Evolutionary conservation across 192 early-diverging fungal species (phyloP).

Genomic region (Gaertneriomyces sp.): DNA sequence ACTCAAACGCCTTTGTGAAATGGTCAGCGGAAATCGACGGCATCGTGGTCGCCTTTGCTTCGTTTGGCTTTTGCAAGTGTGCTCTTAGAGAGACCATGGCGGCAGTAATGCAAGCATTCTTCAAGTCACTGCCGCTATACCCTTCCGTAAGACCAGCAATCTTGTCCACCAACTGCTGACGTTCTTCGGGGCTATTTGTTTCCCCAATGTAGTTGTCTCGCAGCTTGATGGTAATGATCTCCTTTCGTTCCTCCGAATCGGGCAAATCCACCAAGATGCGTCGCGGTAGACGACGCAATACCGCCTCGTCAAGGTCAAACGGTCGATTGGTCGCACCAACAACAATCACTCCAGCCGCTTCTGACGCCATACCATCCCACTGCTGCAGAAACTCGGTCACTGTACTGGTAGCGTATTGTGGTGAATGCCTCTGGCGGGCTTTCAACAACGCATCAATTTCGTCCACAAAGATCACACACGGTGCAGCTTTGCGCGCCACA

Average conservation of each 20-base stretch:
- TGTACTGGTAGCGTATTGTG: constrained; percentile 55
- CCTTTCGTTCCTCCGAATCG: constrained; percentile 56
- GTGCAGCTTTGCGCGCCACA: constrained; percentile 61
- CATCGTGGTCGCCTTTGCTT: neutral
- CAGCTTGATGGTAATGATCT: constrained; percentile 69
- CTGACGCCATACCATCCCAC: constrained; percentile 69
- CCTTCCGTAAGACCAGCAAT: constrained; percentile 64
- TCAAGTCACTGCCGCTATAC: constrained; percentile 85
- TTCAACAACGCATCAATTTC: constrained; percentile 88
- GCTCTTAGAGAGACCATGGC: constrained; percentile 19
- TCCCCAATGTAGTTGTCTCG: constrained; percentile 66
- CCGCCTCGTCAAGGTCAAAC: constrained; percentile 90
- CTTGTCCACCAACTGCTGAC: constrained; percentile 43
- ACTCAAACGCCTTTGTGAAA: constrained; percentile 23
- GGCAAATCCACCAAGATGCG: constrained; percentile 86
- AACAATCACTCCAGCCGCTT: constrained; percentile 34
- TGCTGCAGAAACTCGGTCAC: constrained; percentile 88
- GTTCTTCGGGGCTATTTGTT: neutral
- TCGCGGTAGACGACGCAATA: constrained; percentile 78
- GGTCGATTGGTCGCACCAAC: constrained; percentile 82
- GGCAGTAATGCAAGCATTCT: constrained; percentile 86
- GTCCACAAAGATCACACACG: constrained; percentile 87
- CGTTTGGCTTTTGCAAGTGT: neutral
- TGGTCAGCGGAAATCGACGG: constrained; percentile 10
- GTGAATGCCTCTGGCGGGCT: constrained; percentile 44